phyloP scores from a whole-genome alignment of 331 rosid species.

The Spiraea crenata region DNA sequence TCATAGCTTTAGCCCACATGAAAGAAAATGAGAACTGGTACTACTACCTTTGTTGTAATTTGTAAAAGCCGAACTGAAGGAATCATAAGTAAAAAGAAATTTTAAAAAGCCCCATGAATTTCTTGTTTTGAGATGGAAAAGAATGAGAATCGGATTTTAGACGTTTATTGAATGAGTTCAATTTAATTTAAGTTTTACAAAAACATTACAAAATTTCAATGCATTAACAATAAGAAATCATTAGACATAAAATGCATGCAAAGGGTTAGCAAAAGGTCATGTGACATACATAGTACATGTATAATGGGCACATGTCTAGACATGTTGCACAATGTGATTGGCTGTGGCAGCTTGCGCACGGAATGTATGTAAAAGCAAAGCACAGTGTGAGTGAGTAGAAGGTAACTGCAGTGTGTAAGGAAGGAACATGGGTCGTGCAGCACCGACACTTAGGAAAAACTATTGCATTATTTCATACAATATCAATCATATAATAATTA shows the following conservation, averaged over 20 bases:
- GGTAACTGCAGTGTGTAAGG: neutral
- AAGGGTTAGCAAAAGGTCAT: neutral
- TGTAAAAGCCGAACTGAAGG: neutral
- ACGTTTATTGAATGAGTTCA: no score
- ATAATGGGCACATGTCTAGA: neutral
- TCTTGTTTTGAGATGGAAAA: neutral
- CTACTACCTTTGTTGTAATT: no score
- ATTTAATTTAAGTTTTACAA: no score
- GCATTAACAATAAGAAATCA: no score
- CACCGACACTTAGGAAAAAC: conserved; percentile 3
- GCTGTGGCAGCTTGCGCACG: neutral
- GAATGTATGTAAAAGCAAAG: neutral
- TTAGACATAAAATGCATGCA: neutral
- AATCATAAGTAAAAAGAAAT: neutral
- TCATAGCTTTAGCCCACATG: neutral
- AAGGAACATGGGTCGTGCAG: neutral
- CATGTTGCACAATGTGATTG: neutral
- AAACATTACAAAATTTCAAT: no score
- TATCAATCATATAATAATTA: neutral
- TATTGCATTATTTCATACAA: conserved; percentile 1
- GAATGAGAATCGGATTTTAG: neutral
- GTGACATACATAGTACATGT: neutral
- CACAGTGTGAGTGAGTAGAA: neutral
- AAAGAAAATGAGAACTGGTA: neutral
- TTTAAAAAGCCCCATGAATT: neutral